A percentile compares a stretch with the other conserved stretches of the same genome.
Conservation (phyloP, 805 yeast genomes). For the Ogataea methylovora region DNA sequence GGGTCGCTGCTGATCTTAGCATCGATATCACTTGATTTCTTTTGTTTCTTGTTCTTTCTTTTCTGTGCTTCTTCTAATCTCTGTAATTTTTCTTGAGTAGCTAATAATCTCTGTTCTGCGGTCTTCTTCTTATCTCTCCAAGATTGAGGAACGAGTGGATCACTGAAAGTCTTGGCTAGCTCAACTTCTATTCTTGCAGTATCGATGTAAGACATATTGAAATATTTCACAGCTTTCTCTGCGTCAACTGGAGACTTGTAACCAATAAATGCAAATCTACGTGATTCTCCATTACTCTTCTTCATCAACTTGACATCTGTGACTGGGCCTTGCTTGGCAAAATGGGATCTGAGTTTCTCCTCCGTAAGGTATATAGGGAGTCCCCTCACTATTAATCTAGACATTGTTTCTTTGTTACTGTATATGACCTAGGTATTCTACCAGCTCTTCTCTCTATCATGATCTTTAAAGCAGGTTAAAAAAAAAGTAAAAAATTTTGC, state of each 20-base stretch:
- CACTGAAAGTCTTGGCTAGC: slow-evolving; percentile 79
- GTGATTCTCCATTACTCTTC: slow-evolving; percentile 75
- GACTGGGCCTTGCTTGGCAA: slow-evolving; percentile 50
- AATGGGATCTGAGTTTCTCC: slow-evolving; percentile 61
- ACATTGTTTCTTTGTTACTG: slow-evolving; percentile 34
- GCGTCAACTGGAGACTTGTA: slow-evolving; percentile 73
- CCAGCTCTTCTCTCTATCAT: neutral
- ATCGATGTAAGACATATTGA: slow-evolving; percentile 72
- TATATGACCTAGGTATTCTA: neutral
- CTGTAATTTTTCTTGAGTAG: slow-evolving; percentile 41
- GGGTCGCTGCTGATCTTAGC: slow-evolving; percentile 58
- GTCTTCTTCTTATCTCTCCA: slow-evolving; percentile 42
- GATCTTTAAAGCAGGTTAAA: neutral
- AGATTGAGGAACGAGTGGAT: slow-evolving; percentile 70
- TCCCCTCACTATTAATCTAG: slow-evolving; percentile 89
- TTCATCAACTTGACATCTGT: slow-evolving; percentile 86
- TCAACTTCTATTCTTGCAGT: slow-evolving; percentile 75
- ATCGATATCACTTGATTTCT: slow-evolving; percentile 32
- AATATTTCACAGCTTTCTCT: slow-evolving; percentile 64
- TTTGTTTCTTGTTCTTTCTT: slow-evolving; percentile 25
- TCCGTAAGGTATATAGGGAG: slow-evolving; percentile 75
- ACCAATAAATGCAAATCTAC: slow-evolving; percentile 92
- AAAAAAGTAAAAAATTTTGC: neutral
- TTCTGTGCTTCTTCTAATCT: slow-evolving; percentile 42
- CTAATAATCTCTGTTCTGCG: slow-evolving; percentile 43